A percentile compares a stretch with the other conserved stretches of the same genome.
phyloP scores from a whole-genome alignment of 441 rosid genomes.

The Capsella rubella region DNA sequence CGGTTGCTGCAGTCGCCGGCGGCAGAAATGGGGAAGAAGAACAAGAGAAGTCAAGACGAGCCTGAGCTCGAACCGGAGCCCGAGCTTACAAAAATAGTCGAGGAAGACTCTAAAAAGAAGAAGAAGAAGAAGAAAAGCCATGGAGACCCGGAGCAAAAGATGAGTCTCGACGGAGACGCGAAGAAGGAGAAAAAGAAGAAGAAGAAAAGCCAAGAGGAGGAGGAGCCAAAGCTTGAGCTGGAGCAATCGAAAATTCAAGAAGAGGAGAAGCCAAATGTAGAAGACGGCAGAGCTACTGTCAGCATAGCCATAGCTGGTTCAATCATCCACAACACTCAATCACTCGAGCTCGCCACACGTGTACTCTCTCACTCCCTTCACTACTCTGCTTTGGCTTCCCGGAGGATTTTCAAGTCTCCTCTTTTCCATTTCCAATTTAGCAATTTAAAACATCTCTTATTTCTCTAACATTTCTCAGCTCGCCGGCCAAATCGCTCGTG shows the following conservation, averaged over 20 bases:
- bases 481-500: constrained; percentile 96
- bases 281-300: constrained; percentile 57
- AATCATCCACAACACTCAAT: constrained; percentile 92
- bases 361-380: constrained; percentile 48
- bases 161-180: constrained; percentile 28
- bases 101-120: constrained; percentile 24
- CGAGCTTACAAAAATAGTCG: constrained; percentile 12
- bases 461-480: constrained; percentile 51
- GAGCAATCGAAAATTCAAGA: constrained; percentile 23
- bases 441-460: too few species aligned
- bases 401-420: background rate
- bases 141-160: constrained; percentile 18
- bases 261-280: constrained; percentile 31
- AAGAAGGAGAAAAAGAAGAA: constrained; percentile 43
- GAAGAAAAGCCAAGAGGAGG: constrained; percentile 37
- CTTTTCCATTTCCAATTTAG: background rate
- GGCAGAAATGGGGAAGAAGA: constrained; percentile 71
- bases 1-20: constrained; percentile 29
- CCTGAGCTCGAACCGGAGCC: constrained; percentile 48
- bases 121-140: constrained; percentile 42
- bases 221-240: constrained; percentile 31
- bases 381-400: background rate
- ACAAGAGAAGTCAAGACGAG: constrained; percentile 46
- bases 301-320: constrained; percentile 92
- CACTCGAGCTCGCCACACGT: constrained; percentile 94